Evolutionary conservation across 1,284 basidiomycete genomes (phyloP).

Genomic region (Marasmius tenuissimus): DNA sequence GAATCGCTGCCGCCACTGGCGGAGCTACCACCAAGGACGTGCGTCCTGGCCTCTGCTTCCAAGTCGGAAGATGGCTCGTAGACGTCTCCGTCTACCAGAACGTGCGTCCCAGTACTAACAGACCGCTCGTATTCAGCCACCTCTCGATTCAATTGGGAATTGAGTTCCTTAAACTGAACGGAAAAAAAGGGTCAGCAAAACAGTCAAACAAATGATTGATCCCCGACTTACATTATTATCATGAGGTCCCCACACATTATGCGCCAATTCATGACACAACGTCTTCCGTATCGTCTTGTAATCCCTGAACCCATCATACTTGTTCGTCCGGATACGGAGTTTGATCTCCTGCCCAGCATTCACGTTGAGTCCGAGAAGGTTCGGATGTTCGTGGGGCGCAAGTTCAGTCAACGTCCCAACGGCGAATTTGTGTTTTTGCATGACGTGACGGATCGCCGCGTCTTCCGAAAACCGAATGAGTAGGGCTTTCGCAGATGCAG

Average conservation of each 20-base stretch:
- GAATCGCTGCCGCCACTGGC: slow-evolving; percentile 35
- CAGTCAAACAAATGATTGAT: not conserved
- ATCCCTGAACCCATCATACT: slow-evolving; percentile 67
- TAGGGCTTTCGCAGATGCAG: slow-evolving; percentile 50
- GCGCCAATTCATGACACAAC: slow-evolving; percentile 75
- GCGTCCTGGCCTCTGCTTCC: slow-evolving; percentile 50
- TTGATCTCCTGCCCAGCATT: slow-evolving; percentile 64
- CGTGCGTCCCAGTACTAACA: slow-evolving; percentile 51
- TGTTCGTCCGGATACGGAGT: slow-evolving; percentile 66
- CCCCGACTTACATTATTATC: slow-evolving; percentile 61
- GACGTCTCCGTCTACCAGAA: slow-evolving; percentile 40
- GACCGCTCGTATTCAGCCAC: slow-evolving; percentile 66
- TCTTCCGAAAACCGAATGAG: slow-evolving; percentile 64
- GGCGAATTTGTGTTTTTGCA: slow-evolving; percentile 64
- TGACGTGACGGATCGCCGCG: slow-evolving; percentile 66
- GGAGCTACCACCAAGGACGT: slow-evolving; percentile 46
- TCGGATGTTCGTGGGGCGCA: slow-evolving; percentile 72
- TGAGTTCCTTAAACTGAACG: slow-evolving; percentile 69
- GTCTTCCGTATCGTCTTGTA: slow-evolving; percentile 68
- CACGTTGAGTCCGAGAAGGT: slow-evolving; percentile 70
- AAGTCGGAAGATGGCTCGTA: slow-evolving; percentile 54
- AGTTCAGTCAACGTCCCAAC: slow-evolving; percentile 72
- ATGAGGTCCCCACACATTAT: slow-evolving; percentile 73
- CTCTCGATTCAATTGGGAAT: slow-evolving; percentile 73
- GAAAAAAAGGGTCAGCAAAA: not conserved